phyloP scores from a whole-genome alignment of 1,139 yeast genomes.

The Pichia sp. region DNA sequence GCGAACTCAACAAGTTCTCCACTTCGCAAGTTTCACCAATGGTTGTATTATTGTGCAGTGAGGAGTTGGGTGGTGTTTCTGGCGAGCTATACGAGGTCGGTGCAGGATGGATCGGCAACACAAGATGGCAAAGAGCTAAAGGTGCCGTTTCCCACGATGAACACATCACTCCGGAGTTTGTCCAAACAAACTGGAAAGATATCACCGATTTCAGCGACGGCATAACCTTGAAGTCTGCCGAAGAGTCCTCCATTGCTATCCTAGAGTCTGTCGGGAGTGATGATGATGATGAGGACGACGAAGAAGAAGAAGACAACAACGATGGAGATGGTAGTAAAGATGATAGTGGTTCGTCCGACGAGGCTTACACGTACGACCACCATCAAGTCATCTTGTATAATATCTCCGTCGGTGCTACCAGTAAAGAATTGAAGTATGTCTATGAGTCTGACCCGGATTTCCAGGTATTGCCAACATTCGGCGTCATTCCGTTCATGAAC shows the following conservation, averaged over 20 bases:
- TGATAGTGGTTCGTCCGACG: conserved; percentile 28
- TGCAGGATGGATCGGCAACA: conserved; percentile 93
- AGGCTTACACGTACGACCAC: conserved; percentile 49
- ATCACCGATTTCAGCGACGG: conserved; percentile 62
- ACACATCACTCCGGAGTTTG: conserved; percentile 34
- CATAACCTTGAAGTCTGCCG: conserved; percentile 60
- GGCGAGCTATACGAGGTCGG: conserved; percentile 72
- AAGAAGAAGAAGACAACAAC: conserved; percentile 34
- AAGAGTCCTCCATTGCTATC: conserved; percentile 78
- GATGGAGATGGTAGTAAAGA: conserved; percentile 19
- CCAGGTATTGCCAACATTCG: conserved; percentile 89
- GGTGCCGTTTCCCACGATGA: conserved; percentile 68
- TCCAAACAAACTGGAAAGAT: conserved; percentile 62
- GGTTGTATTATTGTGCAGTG: conserved; percentile 71
- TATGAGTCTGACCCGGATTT: conserved; percentile 77
- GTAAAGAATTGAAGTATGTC: conserved; percentile 70
- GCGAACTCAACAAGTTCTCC: conserved; percentile 76
- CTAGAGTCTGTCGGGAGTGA: conserved; percentile 60
- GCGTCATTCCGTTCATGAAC: conserved; percentile 71
- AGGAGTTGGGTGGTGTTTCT: conserved; percentile 58
- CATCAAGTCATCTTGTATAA: conserved; percentile 82
- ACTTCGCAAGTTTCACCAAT: conserved; percentile 91
- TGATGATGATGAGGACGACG: conserved; percentile 50
- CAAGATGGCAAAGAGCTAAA: conserved; percentile 91
- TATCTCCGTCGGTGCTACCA: conserved; percentile 82